phyloP scores from a whole-genome alignment of 2,329 filamentous ascomycete species.

The Ophiostoma himal-ulmi region DNA sequence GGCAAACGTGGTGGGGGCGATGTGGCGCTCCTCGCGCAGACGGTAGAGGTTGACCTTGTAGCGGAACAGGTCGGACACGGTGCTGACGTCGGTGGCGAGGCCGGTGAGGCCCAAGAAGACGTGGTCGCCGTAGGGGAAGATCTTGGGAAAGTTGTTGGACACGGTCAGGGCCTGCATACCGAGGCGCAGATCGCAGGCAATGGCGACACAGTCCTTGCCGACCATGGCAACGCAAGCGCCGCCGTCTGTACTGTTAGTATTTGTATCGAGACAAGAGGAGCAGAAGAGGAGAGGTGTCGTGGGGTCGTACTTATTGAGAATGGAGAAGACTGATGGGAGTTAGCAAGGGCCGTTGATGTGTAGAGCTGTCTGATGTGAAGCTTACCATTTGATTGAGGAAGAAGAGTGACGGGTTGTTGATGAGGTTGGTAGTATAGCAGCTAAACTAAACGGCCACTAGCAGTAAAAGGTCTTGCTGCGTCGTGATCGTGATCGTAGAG shows the following conservation, averaged over 20 bases:
- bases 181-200: constrained; percentile 96
- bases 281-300: constrained; percentile 2
- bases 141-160: constrained; percentile 99
- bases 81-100: constrained; percentile 90
- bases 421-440: background rate
- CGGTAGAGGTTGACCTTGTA: constrained; percentile 99
- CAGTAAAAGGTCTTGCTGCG: background rate
- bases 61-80: constrained; percentile 93
- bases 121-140: constrained; percentile 87
- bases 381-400: constrained; percentile 9
- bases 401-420: background rate
- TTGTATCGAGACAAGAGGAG: background rate
- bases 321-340: constrained; percentile 65
- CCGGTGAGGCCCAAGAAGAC: constrained; percentile 94
- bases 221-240: constrained; percentile 98
- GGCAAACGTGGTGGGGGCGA: constrained; percentile 89
- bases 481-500: constrained; percentile 11
- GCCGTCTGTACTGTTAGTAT: constrained; percentile 51
- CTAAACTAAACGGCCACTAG: background rate
- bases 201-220: constrained; percentile 98
- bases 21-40: constrained; percentile 93
- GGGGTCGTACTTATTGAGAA: constrained; percentile 81
- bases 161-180: constrained; percentile 94
- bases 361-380: background rate
- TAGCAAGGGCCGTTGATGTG: constrained; percentile 29